Evolutionary conservation across 1,284 basidiomycete species (phyloP).

Genomic region (Phlebopus sp.): DNA sequence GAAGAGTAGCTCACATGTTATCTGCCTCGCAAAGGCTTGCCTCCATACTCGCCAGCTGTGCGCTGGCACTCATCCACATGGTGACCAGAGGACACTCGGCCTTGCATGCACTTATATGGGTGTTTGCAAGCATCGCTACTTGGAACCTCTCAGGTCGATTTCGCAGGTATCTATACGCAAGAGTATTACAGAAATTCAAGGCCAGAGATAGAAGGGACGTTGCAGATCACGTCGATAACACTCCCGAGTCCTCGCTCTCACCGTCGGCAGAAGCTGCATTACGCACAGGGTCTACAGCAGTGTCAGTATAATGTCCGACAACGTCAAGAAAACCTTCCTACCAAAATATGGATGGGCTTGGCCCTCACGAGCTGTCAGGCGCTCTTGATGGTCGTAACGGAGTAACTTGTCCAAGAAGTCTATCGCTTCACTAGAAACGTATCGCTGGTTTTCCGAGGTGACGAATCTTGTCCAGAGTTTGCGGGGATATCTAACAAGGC

Average conservation of each 20-base stretch:
- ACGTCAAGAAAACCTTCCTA: conserved; percentile 34
- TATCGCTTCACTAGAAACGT: conserved; percentile 97
- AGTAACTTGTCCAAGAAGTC: conserved; percentile 96
- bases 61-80: conserved; percentile 2
- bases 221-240: conserved; percentile 43
- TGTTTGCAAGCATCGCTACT: conserved; percentile 17
- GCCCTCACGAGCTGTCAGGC: conserved; percentile 90
- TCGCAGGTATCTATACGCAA: conserved; percentile 32
- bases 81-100: conserved; percentile 12
- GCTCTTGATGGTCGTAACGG: conserved; percentile 95
- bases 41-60: neutral
- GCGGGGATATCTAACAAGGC: conserved; percentile 68
- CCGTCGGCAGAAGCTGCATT: conserved; percentile 51
- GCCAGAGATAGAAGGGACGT: conserved; percentile 27
- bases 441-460: conserved; percentile 93
- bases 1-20: neutral
- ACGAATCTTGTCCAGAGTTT: conserved; percentile 95
- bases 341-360: conserved; percentile 90
- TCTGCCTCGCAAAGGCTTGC: neutral
- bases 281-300: conserved; percentile 57
- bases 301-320: conserved; percentile 18
- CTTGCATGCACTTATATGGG: conserved; percentile 22
- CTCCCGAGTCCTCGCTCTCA: conserved; percentile 76
- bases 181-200: conserved; percentile 29
- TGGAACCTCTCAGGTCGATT: conserved; percentile 21